Conservation (phyloP, 352 stramenopile genomes). For the Phytophthora rubi region DNA sequence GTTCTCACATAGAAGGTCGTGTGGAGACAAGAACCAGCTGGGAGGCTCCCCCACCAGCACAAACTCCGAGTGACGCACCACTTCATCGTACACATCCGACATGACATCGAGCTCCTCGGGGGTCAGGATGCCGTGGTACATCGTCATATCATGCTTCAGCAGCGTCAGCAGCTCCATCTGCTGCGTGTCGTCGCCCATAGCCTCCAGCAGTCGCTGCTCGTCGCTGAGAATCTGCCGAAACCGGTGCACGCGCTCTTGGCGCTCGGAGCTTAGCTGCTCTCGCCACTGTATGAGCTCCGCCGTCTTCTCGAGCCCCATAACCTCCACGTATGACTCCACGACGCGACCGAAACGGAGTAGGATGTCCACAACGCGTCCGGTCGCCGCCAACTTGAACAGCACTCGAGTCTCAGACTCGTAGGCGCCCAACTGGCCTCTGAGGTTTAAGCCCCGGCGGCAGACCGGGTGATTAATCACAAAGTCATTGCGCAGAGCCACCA, state of each 20-base stretch:
- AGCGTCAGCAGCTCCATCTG: not conserved
- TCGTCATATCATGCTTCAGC: not conserved
- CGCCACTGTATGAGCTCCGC: not conserved
- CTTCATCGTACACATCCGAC: not conserved
- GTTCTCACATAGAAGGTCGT: not conserved
- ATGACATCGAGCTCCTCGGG: not conserved
- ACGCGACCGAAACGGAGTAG: not conserved
- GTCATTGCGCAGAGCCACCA: conserved; percentile 27
- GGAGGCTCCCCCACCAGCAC: not conserved
- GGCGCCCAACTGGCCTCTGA: not conserved
- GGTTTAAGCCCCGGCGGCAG: not conserved
- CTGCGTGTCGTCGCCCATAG: not conserved
- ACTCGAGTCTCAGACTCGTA: not conserved
- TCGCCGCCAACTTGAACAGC: not conserved
- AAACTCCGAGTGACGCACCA: not conserved
- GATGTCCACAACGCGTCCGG: not conserved
- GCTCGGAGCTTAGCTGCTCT: not conserved
- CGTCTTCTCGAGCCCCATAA: not conserved
- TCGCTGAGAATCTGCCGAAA: not conserved
- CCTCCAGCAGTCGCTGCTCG: not conserved
- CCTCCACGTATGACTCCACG: conserved; percentile 1
- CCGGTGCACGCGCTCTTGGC: not conserved
- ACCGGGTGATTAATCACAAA: not conserved
- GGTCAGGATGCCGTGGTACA: not conserved
- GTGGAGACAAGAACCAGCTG: not conserved